Conservation (phyloP, 2,329 filamentous ascomycete genomes). For the Talaromyces rugulosus region DNA sequence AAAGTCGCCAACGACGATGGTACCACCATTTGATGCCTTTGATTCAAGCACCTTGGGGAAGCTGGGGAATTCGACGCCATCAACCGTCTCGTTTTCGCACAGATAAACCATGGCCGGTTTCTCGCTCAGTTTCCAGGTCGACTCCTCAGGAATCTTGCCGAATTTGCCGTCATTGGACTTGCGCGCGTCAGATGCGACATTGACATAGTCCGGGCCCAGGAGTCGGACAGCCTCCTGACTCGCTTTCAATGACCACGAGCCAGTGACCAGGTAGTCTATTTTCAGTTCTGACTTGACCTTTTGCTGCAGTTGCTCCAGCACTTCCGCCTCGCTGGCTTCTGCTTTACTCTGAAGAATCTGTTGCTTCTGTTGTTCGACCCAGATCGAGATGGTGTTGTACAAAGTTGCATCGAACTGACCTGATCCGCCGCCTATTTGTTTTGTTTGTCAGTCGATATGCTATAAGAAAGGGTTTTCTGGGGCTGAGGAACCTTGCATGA, state of each 20-base stretch:
- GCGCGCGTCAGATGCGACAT: conserved; percentile 66
- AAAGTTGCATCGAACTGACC: conserved; percentile 80
- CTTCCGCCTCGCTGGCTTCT: conserved; percentile 41
- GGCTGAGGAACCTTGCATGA: conserved; percentile 60
- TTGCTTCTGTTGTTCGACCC: conserved; percentile 67
- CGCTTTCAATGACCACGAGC: conserved; percentile 86
- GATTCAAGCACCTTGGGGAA: conserved; percentile 63
- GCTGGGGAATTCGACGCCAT: conserved; percentile 81
- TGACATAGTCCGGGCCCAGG: conserved; percentile 70
- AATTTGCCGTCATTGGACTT: conserved; percentile 73
- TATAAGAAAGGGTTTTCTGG: conserved; percentile 40
- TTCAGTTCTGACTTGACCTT: conserved; percentile 67
- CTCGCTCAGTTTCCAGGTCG: conserved; percentile 66
- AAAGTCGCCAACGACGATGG: conserved; percentile 88
- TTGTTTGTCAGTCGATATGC: background rate
- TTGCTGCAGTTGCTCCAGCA: conserved; percentile 59
- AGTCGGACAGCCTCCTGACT: conserved; percentile 76
- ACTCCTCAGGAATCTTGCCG: conserved; percentile 73
- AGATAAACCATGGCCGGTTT: conserved; percentile 75
- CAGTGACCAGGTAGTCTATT: conserved; percentile 86
- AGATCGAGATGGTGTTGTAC: conserved; percentile 79
- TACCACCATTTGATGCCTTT: conserved; percentile 59
- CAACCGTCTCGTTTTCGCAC: conserved; percentile 85
- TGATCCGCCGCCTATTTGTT: conserved; percentile 59
- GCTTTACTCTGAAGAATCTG: conserved; percentile 40